A percentile compares a stretch with the other conserved stretches of the same genome.
Evolutionary conservation across 306 rosid species (phyloP).

Genomic region (Inga oerstediana): DNA sequence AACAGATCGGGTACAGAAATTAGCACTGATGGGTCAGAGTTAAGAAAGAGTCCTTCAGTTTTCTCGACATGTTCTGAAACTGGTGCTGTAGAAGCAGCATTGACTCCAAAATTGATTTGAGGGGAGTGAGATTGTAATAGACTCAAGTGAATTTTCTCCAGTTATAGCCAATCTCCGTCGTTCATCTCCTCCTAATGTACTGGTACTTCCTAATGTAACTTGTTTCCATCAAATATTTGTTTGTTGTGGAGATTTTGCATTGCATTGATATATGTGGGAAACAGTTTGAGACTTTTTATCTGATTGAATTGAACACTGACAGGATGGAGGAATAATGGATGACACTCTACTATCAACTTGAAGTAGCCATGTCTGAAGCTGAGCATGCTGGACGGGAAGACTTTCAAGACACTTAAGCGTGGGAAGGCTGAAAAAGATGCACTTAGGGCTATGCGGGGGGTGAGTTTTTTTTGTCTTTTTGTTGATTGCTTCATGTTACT

Average conservation of each 20-base stretch:
- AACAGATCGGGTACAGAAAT: slow-evolving; percentile 33
- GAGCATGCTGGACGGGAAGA: slow-evolving; percentile 67
- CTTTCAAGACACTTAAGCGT: slow-evolving; percentile 62
- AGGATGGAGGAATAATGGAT: slow-evolving; percentile 68
- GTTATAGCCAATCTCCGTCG: slow-evolving; percentile 40
- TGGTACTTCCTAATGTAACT: slow-evolving; percentile 40
- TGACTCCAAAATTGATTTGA: slow-evolving; percentile 40
- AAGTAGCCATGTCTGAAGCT: slow-evolving; percentile 69
- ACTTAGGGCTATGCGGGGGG: slow-evolving; percentile 70
- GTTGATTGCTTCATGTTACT: slow-evolving; percentile 36
- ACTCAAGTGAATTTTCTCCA: slow-evolving; percentile 30
- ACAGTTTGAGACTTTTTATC: background rate
- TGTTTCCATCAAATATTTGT: slow-evolving; percentile 22
- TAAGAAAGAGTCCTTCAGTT: slow-evolving; percentile 58
- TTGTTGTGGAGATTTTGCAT: slow-evolving; percentile 5
- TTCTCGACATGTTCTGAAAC: slow-evolving; percentile 54
- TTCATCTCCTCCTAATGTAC: slow-evolving; percentile 67
- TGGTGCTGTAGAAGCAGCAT: slow-evolving; percentile 43
- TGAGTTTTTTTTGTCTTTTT: slow-evolving; percentile 42
- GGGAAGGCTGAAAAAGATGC: slow-evolving; percentile 86
- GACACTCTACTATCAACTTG: slow-evolving; percentile 69
- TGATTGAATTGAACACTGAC: slow-evolving; percentile 46
- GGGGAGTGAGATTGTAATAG: slow-evolving; percentile 47
- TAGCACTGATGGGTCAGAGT: slow-evolving; percentile 45
- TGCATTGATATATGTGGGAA: background rate